Evolutionary conservation across 352 stramenopile genomes (phyloP), one percentile per base, ranked within the genome.

Genomic region (Phytophthora cactorum): DNA sequence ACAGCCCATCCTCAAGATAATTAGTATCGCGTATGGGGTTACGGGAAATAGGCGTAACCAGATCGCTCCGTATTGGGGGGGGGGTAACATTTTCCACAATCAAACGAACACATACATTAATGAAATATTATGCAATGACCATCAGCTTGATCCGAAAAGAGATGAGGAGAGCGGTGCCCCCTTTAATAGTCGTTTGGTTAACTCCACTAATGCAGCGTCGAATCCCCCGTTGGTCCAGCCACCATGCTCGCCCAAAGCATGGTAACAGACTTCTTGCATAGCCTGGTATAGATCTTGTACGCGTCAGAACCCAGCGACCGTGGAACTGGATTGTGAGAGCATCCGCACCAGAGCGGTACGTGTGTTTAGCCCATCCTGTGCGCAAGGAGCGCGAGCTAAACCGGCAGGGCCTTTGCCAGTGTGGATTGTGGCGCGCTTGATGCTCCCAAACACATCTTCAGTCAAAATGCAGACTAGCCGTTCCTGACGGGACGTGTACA

Each of bases 361-460:
- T 52, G 39, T 60, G 41, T 14, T 41, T 53, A 4, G 28, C 47
- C 12, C 51, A 51, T n/a, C 51, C 31, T 9, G 8, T 8, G 31
- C 41, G 38, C 32, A 39, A 2, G 41, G 41, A 68, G 25, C 62
- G 61, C 2, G 61, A 62, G 25, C 38, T 59, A n/a, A 66, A 66
- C 1, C 34, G 25, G 0, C 9, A 14, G 52, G 36, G 27, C 63
- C 46, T 36, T 56, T 9, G 2, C 53, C 34, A 15, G 7, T 49
- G 9, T 45, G 44, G 9, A n/a, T 31, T 3, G 46, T 53, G 0
- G 62, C 39, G 11, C 31, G 11, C 49, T 66, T 70, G 55, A 61
- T 59, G 4, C 7, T 15, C 1, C 29, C 34, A 1, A 17, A 11
- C n/a, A 59, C 32, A 25, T 66, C 25, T 12, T 44, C 52, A 1